Evolutionary conservation across 1,284 basidiomycete genomes (phyloP).

Genomic region (Rugosomyces carneus): DNA sequence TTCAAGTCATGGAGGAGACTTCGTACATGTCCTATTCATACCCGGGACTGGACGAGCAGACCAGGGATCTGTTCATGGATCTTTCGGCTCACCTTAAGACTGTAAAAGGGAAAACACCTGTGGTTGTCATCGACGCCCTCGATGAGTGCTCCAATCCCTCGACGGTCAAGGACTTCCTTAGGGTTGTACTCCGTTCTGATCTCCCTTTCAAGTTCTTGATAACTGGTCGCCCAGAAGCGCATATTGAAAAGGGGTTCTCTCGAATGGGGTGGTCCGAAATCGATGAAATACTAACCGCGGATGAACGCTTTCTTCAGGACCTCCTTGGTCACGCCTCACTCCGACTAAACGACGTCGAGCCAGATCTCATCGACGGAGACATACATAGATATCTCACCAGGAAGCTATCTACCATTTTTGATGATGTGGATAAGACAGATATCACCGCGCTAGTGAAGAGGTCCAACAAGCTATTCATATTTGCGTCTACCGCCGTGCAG

Average conservation of each 20-base stretch:
- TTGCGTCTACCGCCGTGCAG: conserved; percentile 4
- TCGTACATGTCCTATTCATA: neutral
- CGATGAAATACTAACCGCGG: neutral
- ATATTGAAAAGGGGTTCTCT: neutral
- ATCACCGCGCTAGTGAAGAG: too few relatives aligned
- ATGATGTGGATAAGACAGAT: neutral
- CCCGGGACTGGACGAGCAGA: neutral
- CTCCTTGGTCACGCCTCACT: neutral
- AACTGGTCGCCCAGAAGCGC: neutral
- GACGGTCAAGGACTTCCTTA: neutral
- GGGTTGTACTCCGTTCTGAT: neutral
- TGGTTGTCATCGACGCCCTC: neutral
- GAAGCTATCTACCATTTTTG: neutral
- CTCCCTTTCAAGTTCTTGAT: neutral
- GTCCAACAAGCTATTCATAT: neutral
- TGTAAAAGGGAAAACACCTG: neutral
- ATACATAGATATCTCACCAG: neutral
- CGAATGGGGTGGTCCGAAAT: neutral
- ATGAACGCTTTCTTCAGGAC: neutral
- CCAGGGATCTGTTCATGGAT: neutral
- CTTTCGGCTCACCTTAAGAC: too few relatives aligned
- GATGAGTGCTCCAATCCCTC: neutral
- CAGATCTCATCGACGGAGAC: neutral
- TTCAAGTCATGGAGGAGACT: neutral
- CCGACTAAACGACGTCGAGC: neutral